These are phyloP conservation scores for Colletotrichum orchidophilum DNA, from an alignment of 2,329 filamentous ascomycete species.

Conservation along the genomic window DNA sequence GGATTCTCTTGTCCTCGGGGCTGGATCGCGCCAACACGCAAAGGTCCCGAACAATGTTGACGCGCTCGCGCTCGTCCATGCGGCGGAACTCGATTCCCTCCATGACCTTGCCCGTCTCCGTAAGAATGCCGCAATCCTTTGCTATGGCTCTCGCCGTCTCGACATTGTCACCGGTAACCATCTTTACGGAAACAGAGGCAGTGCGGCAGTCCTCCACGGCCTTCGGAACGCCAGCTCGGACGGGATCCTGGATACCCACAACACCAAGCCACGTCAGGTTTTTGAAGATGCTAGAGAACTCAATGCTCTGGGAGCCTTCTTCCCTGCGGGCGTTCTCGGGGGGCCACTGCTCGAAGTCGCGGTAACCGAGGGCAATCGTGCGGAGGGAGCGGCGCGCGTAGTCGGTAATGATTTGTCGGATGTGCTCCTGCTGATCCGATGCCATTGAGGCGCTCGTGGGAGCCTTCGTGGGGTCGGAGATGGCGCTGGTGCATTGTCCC, in stretches of 20 bases:
- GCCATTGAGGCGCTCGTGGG: conserved; percentile 43
- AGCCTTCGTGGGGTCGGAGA: conserved; percentile 55
- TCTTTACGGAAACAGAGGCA: conserved; percentile 50
- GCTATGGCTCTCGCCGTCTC: conserved; percentile 60
- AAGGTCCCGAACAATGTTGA: conserved; percentile 57
- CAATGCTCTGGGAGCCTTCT: conserved; percentile 62
- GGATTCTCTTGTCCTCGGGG: conserved; percentile 73
- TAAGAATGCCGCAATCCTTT: conserved; percentile 62
- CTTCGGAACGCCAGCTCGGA: conserved; percentile 34
- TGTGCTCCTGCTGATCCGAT: conserved; percentile 40
- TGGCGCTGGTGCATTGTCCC: conserved; percentile 51
- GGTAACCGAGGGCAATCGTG: conserved; percentile 72
- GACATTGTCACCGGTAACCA: conserved; percentile 59
- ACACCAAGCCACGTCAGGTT: conserved; percentile 53
- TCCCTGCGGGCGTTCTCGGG: conserved; percentile 70
- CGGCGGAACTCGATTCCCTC: conserved; percentile 68
- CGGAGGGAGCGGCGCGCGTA: conserved; percentile 75
- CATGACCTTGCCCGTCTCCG: conserved; percentile 68
- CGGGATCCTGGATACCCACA: conserved; percentile 37
- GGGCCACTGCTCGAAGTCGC: conserved; percentile 74
- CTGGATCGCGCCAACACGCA: conserved; percentile 74
- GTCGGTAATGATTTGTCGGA: conserved; percentile 46
- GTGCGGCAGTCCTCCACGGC: conserved; percentile 30
- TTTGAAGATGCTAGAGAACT: conserved; percentile 53
- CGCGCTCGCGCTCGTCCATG: conserved; percentile 58